These are phyloP conservation scores for Penicillium verrucosum DNA, from an alignment of 2,329 filamentous ascomycete genomes.

Conservation along the genomic window DNA sequence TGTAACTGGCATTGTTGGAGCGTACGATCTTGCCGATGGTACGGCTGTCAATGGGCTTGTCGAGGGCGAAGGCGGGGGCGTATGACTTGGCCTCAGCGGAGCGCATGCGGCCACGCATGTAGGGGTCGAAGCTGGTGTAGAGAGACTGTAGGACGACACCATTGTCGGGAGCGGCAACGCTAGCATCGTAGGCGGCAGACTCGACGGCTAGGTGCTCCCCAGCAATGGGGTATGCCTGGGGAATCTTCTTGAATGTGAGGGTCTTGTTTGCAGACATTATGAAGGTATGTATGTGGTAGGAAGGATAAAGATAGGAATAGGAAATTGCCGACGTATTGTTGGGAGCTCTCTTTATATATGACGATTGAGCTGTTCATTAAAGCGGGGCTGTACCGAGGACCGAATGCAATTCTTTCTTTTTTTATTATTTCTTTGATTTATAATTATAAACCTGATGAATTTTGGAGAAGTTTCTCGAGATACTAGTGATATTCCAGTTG, in stretches of 20 bases:
- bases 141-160: constrained; percentile 68
- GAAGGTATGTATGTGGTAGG: constrained; percentile 3
- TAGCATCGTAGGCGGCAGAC: constrained; percentile 62
- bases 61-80: constrained; percentile 58
- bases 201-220: constrained; percentile 70
- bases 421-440: not conserved
- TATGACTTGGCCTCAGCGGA: constrained; percentile 64
- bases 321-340: not conserved
- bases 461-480: constrained; percentile 29
- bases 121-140: constrained; percentile 78
- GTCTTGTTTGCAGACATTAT: constrained; percentile 60
- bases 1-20: constrained; percentile 61
- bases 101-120: constrained; percentile 78
- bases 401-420: not conserved
- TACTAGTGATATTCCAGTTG: constrained; percentile 12
- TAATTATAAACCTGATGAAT: constrained; percentile 24
- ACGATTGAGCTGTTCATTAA: not conserved
- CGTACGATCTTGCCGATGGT: constrained; percentile 68
- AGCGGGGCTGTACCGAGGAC: constrained; percentile 26
- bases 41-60: constrained; percentile 62
- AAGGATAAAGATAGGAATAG: not conserved
- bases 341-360: constrained; percentile 9
- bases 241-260: constrained; percentile 69
- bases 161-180: constrained; percentile 55
- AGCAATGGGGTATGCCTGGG: constrained; percentile 62